Base-by-base conservation (phyloP, 495 filamentous ascomycete species). In the Penicillium alfredii region DNA sequence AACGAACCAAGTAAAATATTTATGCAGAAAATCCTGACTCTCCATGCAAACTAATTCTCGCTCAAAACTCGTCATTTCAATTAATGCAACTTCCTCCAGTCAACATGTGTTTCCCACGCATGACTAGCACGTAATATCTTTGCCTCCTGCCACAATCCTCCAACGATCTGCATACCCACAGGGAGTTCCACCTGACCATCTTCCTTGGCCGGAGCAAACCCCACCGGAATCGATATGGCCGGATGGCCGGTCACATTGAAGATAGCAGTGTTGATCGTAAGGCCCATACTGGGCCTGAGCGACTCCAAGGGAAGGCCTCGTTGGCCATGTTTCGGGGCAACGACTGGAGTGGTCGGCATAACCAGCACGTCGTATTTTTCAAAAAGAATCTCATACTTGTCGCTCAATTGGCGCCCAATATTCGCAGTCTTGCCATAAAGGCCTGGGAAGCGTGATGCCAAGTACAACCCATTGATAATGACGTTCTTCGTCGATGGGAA, bases 211-310 rank as follows among this genome's bases (percentile, higher is more conserved):
- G 61, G 51, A 4, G 64, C 60, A 43, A 72, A 66, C 0, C 75
- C 75, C 27, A 75, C 58, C 0, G 77, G 78, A 13, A 80, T 55
- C 3, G 68, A 68, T 30, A 82, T 42, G 1, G 72, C 75, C 0
- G 77, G 76, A 50, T 79, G 77, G 0, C 76, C 76, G 0, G 74
- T 72, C 14, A 63, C 56, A 56, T 81, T 72, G 40, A 78, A 78
- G 9, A 68, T 59, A 21, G 68, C 66, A 4, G 76, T 80, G 40
- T 80, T 79, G 12, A 62, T 63, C 1, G 71, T 68, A 20, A 73
- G 40, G 0, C 72, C 72, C 33, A 63, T 60, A 11, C 64, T 62
- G 12, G 60, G 58, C 10, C 48, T 46, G 17, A 73, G 28, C 23
- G 66, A 64, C 20, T 61, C 59, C 33, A 71, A 27, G 0, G 65